Evolutionary conservation across 441 rosid genomes (phyloP), one percentile per base, ranked within the genome.

Genomic region (Populus tomentosa): DNA sequence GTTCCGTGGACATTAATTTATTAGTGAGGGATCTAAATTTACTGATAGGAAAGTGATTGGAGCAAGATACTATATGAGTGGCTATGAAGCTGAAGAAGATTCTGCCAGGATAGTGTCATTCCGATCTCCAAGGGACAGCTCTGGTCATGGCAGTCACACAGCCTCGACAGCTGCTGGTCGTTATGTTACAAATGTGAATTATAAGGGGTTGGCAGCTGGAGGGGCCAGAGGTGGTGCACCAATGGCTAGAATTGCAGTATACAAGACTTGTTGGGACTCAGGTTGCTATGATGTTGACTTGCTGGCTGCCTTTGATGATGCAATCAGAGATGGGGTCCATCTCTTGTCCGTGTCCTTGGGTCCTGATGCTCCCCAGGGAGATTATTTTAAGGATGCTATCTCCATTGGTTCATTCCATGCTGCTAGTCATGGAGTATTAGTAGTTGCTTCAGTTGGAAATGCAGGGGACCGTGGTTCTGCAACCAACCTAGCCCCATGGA

Each of bases 341-440:
- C 86, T 92, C 50, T 14, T 92, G 81, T 92, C 97, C 2, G 50
- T 92, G 64, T 92, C 97, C 30, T 82, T 92, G 10, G 97, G 94
- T 72, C 83, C 90, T 0, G 88, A 85, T 59, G 10, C 90, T 71
- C 94, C 97, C 16, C 90, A 79, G 78, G 88, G 84, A 24, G 94
- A 90, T 74, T 88, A 87, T 74, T 88, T 88, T 75, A 87, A 61
- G 79, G 91, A 88, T 84, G 90, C 91, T 75, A 87, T 88, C 81
- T 86, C 93, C 26, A 78, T 89, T 3, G 94, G 92, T n/a, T 87
- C 94, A 4, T 92, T 89, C 77, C 97, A 92, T 42, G 93, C 93
- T 16, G 90, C 87, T 77, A 76, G 75, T 50, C 89, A 78, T 71
- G 97, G 93, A 8, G 86, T 92, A 67, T 84, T 89, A 50, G 97